These are phyloP conservation scores for Wickerhamiella vanderwaltii DNA, from an alignment of 805 yeast genomes.

Conservation along the genomic window DNA sequence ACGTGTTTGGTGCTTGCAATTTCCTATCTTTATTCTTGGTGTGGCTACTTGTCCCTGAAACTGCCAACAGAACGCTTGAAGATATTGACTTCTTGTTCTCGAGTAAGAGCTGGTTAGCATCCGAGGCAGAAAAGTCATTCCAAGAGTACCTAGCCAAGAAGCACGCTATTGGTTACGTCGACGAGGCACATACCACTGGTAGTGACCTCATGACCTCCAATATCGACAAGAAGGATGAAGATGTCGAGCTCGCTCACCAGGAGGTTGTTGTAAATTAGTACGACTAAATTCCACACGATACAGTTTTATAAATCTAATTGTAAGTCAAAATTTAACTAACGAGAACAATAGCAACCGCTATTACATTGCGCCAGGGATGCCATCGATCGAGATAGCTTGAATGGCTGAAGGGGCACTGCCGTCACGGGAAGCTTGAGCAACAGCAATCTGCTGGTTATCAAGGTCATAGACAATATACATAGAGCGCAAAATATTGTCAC, in stretches of 20 bases:
- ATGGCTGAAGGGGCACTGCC: slow-evolving; percentile 19
- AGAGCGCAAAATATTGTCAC: slow-evolving; percentile 50
- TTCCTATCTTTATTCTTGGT: slow-evolving; percentile 31
- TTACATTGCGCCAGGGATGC: slow-evolving; percentile 19
- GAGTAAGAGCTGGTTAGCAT: slow-evolving; percentile 10
- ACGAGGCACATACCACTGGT: too few relatives aligned
- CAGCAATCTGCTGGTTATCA: slow-evolving; percentile 40
- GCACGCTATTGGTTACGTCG: slow-evolving; percentile 1
- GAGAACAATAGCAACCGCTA: too few relatives aligned
- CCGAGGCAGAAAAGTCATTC: slow-evolving; percentile 4
- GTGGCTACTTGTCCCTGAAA: slow-evolving; percentile 52
- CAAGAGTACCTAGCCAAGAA: background rate
- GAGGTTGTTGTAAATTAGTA: too few relatives aligned
- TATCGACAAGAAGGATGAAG: too few relatives aligned
- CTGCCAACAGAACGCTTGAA: slow-evolving; percentile 44
- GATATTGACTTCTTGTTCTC: slow-evolving; percentile 44
- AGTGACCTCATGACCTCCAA: too few relatives aligned
- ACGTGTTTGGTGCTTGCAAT: slow-evolving; percentile 44
- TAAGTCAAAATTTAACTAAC: too few relatives aligned
- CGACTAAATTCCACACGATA: too few relatives aligned
- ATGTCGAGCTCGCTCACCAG: too few relatives aligned
- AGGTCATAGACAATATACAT: slow-evolving; percentile 55
- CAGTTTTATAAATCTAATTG: too few relatives aligned
- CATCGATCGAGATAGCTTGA: slow-evolving; percentile 21
- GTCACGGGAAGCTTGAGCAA: slow-evolving; percentile 32